These are phyloP conservation scores for Ganoderma sinense DNA, from an alignment of 1,284 basidiomycete genomes.

Conservation along the genomic window DNA sequence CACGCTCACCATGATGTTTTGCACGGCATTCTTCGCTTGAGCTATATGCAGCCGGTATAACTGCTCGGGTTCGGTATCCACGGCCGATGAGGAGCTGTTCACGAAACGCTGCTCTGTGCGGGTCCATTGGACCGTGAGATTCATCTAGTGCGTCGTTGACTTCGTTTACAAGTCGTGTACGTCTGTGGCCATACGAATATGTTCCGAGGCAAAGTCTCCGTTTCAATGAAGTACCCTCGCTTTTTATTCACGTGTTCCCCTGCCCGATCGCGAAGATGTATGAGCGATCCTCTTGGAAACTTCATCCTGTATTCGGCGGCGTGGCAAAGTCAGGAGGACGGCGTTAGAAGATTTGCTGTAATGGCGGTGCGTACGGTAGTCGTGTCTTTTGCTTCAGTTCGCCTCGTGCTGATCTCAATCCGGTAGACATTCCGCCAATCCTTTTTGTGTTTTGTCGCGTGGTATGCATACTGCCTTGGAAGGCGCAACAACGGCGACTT, in stretches of 20 bases:
- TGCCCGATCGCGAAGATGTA: background rate
- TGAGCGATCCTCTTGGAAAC: background rate
- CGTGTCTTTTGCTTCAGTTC: background rate
- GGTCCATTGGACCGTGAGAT: background rate
- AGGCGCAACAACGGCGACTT: background rate
- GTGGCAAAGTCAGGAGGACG: background rate
- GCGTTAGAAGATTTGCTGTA: background rate
- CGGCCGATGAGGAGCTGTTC: background rate
- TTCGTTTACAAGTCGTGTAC: background rate
- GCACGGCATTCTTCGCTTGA: background rate
- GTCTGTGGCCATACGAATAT: background rate
- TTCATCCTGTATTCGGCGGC: conserved; percentile 3
- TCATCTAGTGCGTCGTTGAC: background rate
- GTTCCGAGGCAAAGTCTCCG: background rate
- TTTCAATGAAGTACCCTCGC: background rate
- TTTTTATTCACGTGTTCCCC: background rate
- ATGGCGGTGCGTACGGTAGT: background rate
- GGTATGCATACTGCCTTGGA: background rate
- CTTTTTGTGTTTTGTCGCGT: conserved; percentile 10
- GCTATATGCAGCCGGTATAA: background rate
- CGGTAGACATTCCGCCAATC: background rate
- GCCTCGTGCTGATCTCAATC: background rate
- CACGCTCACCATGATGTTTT: conserved; percentile 8
- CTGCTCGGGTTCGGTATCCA: background rate
- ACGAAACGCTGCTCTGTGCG: background rate